phyloP scores from a whole-genome alignment of 352 stramenopile species.

The Globisporangium spinosum region DNA sequence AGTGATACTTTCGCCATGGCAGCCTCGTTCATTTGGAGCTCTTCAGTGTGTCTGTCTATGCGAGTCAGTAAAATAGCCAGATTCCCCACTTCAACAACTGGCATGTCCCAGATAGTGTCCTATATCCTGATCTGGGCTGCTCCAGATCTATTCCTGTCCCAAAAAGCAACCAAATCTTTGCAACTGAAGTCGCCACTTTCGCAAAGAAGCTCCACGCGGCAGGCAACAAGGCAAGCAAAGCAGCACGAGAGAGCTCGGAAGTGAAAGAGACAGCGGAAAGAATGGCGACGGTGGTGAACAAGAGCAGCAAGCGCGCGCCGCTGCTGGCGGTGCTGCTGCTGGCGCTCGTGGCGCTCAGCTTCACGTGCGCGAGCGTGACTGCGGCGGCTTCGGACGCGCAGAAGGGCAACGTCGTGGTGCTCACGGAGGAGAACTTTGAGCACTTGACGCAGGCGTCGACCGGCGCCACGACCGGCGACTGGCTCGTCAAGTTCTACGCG shows the following conservation, averaged over 20 bases:
- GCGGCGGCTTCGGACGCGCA: constrained; percentile 16
- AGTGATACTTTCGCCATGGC: background rate
- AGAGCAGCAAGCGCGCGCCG: constrained; percentile 12
- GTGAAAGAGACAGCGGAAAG: background rate
- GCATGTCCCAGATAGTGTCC: background rate
- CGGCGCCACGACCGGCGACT: constrained; percentile 90
- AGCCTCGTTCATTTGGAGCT: background rate
- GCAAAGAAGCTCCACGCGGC: constrained; percentile 9
- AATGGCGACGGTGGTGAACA: constrained; percentile 2
- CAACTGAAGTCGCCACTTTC: background rate
- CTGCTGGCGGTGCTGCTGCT: constrained; percentile 16
- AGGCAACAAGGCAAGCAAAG: background rate
- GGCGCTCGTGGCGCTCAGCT: constrained; percentile 25
- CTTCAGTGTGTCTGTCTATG: background rate
- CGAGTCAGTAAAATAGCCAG: background rate
- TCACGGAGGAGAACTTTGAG: constrained; percentile 81
- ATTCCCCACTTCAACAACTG: background rate
- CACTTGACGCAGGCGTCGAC: constrained; percentile 87
- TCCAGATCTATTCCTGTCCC: constrained; percentile 2
- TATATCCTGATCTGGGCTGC: background rate
- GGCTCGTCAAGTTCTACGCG: constrained; percentile 85
- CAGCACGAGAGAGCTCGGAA: background rate
- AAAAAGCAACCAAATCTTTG: constrained; percentile 10
- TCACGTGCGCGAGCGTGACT: constrained; percentile 1
- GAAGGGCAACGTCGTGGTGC: constrained; percentile 53